Conservation (phyloP, 768 basidiomycete genomes). For the Tricholoma sp. region DNA sequence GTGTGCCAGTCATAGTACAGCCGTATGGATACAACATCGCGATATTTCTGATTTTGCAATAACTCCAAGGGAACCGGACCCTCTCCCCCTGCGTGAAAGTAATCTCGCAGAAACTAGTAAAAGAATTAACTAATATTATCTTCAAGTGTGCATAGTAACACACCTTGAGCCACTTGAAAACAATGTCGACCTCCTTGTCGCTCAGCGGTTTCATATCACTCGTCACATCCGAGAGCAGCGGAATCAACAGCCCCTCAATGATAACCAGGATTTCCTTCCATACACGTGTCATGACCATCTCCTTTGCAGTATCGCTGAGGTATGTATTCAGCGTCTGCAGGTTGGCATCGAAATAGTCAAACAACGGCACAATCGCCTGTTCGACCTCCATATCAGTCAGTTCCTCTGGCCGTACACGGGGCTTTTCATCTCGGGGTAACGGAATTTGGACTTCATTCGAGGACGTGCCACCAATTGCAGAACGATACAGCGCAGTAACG, state of each 20-base stretch:
- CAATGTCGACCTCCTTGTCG: constrained; percentile 97
- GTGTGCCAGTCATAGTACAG: constrained; percentile 97
- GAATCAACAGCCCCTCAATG: constrained; percentile 85
- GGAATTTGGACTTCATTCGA: constrained; percentile 74
- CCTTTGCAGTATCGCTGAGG: constrained; percentile 77
- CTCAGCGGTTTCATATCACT: constrained; percentile 90
- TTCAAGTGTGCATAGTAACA: neutral
- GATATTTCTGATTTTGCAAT: constrained; percentile 92
- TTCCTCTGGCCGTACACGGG: constrained; percentile 72
- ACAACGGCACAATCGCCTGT: constrained; percentile 82
- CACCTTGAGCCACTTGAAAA: constrained; percentile 98
- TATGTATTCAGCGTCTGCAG: constrained; percentile 87
- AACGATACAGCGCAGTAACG: constrained; percentile 75
- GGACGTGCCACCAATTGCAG: constrained; percentile 66
- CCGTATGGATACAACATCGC: constrained; percentile 84
- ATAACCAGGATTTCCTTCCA: constrained; percentile 95
- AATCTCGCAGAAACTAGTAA: constrained; percentile 82
- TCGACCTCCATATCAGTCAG: constrained; percentile 94
- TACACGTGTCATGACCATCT: constrained; percentile 86
- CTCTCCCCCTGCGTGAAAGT: constrained; percentile 93
- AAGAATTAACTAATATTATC: constrained; percentile 5
- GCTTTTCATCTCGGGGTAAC: constrained; percentile 68
- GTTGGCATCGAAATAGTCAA: constrained; percentile 96
- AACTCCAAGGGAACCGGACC: constrained; percentile 82
- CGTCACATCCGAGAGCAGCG: constrained; percentile 77